These are phyloP conservation scores for Heliamphora pulchella DNA, from an alignment of 179 eudicot species.

Conservation along the genomic window DNA sequence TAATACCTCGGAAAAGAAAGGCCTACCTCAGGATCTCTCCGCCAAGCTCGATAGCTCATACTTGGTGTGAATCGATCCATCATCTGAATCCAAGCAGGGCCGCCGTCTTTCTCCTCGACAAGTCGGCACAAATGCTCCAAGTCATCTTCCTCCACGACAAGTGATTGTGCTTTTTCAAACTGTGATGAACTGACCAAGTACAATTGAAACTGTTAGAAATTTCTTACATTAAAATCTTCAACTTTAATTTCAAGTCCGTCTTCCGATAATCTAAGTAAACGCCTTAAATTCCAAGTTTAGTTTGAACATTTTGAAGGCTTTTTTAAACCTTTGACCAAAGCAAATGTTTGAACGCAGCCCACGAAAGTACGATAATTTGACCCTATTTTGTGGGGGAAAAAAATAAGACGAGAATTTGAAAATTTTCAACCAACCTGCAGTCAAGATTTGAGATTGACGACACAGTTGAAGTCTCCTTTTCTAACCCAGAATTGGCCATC, in stretches of 20 bases:
- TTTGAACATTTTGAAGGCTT: background rate
- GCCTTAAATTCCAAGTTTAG: background rate
- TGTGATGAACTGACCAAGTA: conserved; percentile 26
- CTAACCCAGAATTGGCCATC: conserved; percentile 14
- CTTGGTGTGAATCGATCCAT: conserved; percentile 49
- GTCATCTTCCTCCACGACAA: conserved; percentile 36
- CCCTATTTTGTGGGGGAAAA: no score
- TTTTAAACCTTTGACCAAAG: background rate
- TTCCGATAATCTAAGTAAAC: background rate
- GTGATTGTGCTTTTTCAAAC: conserved; percentile 16
- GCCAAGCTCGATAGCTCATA: conserved; percentile 64
- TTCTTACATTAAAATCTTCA: background rate
- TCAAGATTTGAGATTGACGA: conserved; percentile 16
- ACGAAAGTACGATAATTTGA: background rate
- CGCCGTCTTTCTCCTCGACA: conserved; percentile 55
- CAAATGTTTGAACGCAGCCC: background rate
- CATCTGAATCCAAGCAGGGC: conserved; percentile 62
- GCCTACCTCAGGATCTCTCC: conserved; percentile 53
- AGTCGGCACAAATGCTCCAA: conserved; percentile 40
- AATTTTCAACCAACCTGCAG: conserved; percentile 19
- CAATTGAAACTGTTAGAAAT: conserved; percentile 1
- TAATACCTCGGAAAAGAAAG: background rate
- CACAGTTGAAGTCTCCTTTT: conserved; percentile 12
- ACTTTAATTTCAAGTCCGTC: background rate
- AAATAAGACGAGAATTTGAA: background rate